A percentile compares a stretch with the other conserved stretches of the same genome.
Evolutionary conservation across 2,329 filamentous ascomycete species (phyloP).

Genomic region (Fusarium sambucinum): DNA sequence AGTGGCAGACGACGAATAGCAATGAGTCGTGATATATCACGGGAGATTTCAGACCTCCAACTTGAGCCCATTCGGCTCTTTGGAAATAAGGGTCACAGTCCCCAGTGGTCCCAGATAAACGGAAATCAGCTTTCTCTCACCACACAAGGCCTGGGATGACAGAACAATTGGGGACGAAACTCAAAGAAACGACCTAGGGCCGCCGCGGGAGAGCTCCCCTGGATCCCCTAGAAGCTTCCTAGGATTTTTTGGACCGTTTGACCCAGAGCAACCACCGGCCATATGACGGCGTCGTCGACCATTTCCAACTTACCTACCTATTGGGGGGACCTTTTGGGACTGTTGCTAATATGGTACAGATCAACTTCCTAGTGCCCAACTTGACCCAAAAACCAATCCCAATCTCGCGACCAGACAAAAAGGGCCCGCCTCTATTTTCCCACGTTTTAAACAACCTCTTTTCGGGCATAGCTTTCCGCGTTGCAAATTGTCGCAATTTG

Average conservation of each 20-base stretch:
- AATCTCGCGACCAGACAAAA: slow-evolving; percentile 34
- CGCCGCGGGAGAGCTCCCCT: slow-evolving; percentile 38
- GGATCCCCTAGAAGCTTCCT: slow-evolving; percentile 37
- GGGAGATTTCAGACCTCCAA: slow-evolving; percentile 25
- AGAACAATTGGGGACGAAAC: slow-evolving; percentile 40
- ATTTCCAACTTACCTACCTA: slow-evolving; percentile 23
- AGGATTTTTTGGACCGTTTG: slow-evolving; percentile 16
- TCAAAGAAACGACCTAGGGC: slow-evolving; percentile 33
- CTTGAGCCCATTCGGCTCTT: slow-evolving; percentile 25
- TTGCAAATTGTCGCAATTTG: slow-evolving; percentile 41
- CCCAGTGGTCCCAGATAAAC: slow-evolving; percentile 36
- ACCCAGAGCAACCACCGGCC: slow-evolving; percentile 9
- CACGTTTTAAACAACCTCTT: slow-evolving; percentile 26
- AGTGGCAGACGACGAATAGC: slow-evolving; percentile 33
- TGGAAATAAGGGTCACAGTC: slow-evolving; percentile 30
- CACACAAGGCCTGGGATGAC: slow-evolving; percentile 23
- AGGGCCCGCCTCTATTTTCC: slow-evolving; percentile 26
- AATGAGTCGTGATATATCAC: slow-evolving; percentile 40
- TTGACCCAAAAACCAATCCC: slow-evolving; percentile 8
- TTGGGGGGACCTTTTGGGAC: slow-evolving; percentile 17
- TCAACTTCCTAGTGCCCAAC: slow-evolving; percentile 30
- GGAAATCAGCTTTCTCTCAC: slow-evolving; percentile 28
- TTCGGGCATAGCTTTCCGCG: slow-evolving; percentile 33
- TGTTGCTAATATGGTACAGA: slow-evolving; percentile 11
- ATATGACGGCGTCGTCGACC: slow-evolving; percentile 35